Percentiles rank a stretch among this genome's conserved stretches.
Evolutionary conservation across 164 flowering plant genomes (phyloP).

Genomic region (Paratinospora sagittata): DNA sequence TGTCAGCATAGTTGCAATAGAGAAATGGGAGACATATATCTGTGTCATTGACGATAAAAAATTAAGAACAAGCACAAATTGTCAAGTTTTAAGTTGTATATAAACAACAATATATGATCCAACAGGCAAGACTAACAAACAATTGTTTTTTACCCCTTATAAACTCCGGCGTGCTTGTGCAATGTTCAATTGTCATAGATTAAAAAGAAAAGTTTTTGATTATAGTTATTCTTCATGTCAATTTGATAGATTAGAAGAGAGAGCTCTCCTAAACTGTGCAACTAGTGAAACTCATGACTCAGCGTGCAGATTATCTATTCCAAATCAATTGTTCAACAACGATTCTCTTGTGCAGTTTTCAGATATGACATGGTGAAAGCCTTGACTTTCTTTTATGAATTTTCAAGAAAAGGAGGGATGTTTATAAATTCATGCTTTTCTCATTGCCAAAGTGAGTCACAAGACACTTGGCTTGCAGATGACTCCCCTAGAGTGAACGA

Average conservation of each 20-base stretch:
- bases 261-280: neutral
- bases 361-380: slow-evolving; percentile 66
- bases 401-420: slow-evolving; percentile 56
- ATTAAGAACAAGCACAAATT: too few species aligned
- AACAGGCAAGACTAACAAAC: too few species aligned
- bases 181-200: too few species aligned
- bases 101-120: too few species aligned
- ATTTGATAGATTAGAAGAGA: neutral
- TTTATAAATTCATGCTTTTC: slow-evolving; percentile 89
- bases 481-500: slow-evolving; percentile 74
- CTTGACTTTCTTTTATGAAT: slow-evolving; percentile 27
- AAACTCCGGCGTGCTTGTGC: too few species aligned
- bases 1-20: too few species aligned
- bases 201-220: too few species aligned
- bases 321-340: neutral
- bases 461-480: slow-evolving; percentile 76
- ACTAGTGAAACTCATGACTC: neutral
- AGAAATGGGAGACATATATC: too few species aligned
- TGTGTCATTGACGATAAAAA: too few species aligned
- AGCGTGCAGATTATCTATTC: neutral
- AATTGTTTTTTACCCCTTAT: too few species aligned
- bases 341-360: slow-evolving; percentile 38
- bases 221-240: too few species aligned
- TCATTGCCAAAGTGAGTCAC: slow-evolving; percentile 90
- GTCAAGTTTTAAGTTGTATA: too few species aligned